Conservation (phyloP, 495 filamentous ascomycete species). For the Penicillium paxilli region DNA sequence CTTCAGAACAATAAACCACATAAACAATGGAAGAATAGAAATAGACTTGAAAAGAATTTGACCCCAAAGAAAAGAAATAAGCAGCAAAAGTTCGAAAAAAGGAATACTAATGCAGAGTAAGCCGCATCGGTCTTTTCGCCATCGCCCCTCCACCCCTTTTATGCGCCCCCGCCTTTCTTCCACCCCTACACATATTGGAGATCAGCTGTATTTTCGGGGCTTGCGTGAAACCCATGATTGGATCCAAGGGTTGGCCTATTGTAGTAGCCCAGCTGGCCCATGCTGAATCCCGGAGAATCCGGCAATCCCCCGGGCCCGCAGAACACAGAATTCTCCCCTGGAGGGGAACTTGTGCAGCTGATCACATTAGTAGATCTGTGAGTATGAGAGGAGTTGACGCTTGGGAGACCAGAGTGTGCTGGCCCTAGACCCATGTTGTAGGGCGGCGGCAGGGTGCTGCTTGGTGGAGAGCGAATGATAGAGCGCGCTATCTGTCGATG, state of each 20-base stretch:
- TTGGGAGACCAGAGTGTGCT: neutral
- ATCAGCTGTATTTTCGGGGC: constrained; percentile 18
- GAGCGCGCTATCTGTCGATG: constrained; percentile 6
- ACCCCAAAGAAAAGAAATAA: constrained; percentile 1
- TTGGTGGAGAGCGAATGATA: neutral
- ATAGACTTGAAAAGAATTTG: neutral
- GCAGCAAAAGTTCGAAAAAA: constrained; percentile 3
- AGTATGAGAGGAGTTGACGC: constrained; percentile 17
- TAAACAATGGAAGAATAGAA: constrained; percentile 7
- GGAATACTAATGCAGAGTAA: constrained; percentile 2
- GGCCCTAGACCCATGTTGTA: neutral
- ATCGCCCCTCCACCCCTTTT: constrained; percentile 3
- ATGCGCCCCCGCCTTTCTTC: constrained; percentile 2
- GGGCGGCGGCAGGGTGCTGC: neutral
- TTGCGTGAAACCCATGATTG: constrained; percentile 18
- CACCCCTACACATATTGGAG: constrained; percentile 19
- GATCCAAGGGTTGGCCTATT: neutral
- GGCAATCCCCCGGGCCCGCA: constrained; percentile 18
- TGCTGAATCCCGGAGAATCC: constrained; percentile 21
- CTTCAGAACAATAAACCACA: constrained; percentile 1
- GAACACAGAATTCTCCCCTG: constrained; percentile 22
- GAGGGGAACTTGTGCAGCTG: constrained; percentile 29
- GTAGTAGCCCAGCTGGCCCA: constrained; percentile 17
- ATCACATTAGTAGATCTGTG: constrained; percentile 9
- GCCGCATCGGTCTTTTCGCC: neutral